Conservation (phyloP, 441 rosid genomes). For the Corymbia citriodora region DNA sequence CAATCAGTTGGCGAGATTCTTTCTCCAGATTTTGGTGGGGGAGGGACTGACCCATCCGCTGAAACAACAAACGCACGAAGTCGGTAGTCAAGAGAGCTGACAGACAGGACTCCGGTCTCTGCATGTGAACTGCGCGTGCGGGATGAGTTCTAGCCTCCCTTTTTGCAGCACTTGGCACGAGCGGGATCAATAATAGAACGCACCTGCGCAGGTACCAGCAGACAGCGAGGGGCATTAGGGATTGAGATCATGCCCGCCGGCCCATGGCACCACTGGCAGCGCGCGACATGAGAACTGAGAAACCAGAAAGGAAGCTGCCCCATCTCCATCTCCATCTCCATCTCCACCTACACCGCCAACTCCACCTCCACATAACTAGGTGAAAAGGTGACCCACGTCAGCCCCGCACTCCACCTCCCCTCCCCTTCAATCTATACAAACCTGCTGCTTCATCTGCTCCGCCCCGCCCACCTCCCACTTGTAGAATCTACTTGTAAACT, state of each 20-base stretch:
- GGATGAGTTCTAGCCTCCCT: not conserved
- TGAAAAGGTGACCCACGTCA: not conserved
- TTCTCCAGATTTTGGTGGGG: not conserved
- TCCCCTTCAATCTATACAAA: not conserved
- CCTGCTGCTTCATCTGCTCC: not conserved
- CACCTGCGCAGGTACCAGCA: constrained; percentile 4
- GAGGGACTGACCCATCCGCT: not conserved
- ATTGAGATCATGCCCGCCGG: not conserved
- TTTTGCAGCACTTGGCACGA: not conserved
- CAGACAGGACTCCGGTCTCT: not conserved
- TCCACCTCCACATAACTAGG: not conserved
- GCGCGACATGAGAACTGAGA: constrained; percentile 5
- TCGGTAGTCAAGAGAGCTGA: not conserved
- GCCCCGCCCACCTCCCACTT: not conserved
- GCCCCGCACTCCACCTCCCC: not conserved
- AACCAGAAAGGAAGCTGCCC: not conserved
- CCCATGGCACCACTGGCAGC: constrained; percentile 2
- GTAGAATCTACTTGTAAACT: not conserved
- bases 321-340: not conserved
- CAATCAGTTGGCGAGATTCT: not conserved
- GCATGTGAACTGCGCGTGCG: not conserved
- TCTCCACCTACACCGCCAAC: not conserved
- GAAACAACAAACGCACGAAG: not conserved
- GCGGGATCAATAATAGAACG: not conserved
- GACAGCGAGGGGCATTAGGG: not conserved